A percentile compares a stretch with the other conserved stretches of the same genome.
Conservation (phyloP, 2,329 filamentous ascomycete species). For the Penicillium hordei region DNA sequence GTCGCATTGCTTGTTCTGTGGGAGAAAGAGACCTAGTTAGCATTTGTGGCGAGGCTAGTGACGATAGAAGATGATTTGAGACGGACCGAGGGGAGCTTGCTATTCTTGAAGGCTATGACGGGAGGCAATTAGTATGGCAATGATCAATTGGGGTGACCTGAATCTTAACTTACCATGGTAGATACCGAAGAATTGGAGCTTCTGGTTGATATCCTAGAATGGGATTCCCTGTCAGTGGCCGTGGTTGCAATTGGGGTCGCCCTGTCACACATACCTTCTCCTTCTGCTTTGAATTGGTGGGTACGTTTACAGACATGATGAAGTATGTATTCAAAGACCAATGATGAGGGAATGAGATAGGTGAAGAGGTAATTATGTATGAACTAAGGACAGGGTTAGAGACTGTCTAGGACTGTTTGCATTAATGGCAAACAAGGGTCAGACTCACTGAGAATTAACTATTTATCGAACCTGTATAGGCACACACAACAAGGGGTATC, state of each 20-base stretch:
- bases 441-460: constrained; percentile 16
- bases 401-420: constrained; percentile 7
- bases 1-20: constrained; percentile 90
- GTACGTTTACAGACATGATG: constrained; percentile 64
- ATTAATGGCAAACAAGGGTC: constrained; percentile 12
- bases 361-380: constrained; percentile 14
- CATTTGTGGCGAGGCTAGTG: not conserved
- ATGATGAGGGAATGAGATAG: not conserved
- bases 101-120: constrained; percentile 71
- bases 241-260: not conserved
- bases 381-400: constrained; percentile 11
- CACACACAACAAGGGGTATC: constrained; percentile 24
- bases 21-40: constrained; percentile 5
- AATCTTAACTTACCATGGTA: constrained; percentile 54
- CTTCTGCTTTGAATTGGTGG: constrained; percentile 71
- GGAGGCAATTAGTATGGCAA: constrained; percentile 10
- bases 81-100: constrained; percentile 86
- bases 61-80: not conserved
- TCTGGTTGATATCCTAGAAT: constrained; percentile 73
- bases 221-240: constrained; percentile 12
- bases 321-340: constrained; percentile 3
- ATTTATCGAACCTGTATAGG: constrained; percentile 13
- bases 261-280: constrained; percentile 56
- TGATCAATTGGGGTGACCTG: not conserved
- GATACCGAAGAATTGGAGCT: constrained; percentile 94